Evolutionary conservation across 2,329 filamentous ascomycete species (phyloP).

Genomic region (Neofusicoccum cordaticola): DNA sequence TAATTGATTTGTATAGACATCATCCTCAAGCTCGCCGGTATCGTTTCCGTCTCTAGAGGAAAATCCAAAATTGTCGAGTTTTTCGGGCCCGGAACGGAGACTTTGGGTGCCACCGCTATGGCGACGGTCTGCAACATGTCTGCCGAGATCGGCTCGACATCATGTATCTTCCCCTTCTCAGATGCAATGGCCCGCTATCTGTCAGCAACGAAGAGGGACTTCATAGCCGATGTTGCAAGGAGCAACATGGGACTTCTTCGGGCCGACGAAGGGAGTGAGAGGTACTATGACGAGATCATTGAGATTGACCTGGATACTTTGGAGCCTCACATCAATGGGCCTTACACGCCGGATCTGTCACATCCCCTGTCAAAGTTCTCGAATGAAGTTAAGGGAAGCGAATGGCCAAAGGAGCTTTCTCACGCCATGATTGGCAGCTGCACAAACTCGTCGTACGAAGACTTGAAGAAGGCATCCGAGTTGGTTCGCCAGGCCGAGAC

Average conservation of each 20-base stretch:
- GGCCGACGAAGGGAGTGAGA: constrained; percentile 31
- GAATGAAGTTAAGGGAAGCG: too few relatives aligned
- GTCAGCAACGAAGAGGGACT: constrained; percentile 26
- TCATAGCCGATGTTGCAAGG: constrained; percentile 27
- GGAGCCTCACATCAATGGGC: constrained; percentile 37
- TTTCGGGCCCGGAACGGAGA: constrained; percentile 34
- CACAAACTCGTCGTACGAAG: constrained; percentile 39
- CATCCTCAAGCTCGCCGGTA: constrained; percentile 34
- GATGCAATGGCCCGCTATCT: constrained; percentile 34
- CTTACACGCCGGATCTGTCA: constrained; percentile 36
- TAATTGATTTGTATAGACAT: too few relatives aligned
- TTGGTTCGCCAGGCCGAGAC: constrained; percentile 31
- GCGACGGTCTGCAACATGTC: constrained; percentile 41
- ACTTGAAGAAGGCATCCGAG: constrained; percentile 31
- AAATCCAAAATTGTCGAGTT: constrained; percentile 39
- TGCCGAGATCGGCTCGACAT: constrained; percentile 38
- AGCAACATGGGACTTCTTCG: constrained; percentile 22
- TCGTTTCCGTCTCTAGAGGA: constrained; percentile 34
- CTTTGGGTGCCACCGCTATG: constrained; percentile 36
- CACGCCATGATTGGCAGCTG: constrained; percentile 24
- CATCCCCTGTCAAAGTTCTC: too few relatives aligned
- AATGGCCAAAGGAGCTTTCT: too few relatives aligned
- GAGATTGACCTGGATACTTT: constrained; percentile 35
- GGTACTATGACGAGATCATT: constrained; percentile 35
- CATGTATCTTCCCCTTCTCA: constrained; percentile 39